phyloP scores from a whole-genome alignment of 1,284 basidiomycete species.

The Sanguinoderma infundibulare region DNA sequence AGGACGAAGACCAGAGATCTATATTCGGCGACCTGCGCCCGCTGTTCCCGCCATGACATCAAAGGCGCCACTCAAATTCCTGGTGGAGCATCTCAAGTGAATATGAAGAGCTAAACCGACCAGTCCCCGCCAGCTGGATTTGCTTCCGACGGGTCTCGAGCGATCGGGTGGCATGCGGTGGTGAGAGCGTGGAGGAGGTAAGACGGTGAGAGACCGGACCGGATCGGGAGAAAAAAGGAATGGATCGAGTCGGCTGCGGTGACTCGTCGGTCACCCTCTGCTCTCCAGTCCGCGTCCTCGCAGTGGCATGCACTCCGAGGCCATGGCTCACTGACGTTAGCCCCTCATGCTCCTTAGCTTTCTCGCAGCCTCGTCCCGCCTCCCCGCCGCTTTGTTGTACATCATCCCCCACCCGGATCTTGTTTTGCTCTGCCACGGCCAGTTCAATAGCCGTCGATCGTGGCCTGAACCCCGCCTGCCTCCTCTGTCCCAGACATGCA shows the following conservation, averaged over 20 bases:
- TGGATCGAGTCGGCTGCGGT: neutral
- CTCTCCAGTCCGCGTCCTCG: neutral
- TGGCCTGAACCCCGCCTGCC: neutral
- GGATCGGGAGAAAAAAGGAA: neutral
- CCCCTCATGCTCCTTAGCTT: conserved; percentile 1
- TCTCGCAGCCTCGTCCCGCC: neutral
- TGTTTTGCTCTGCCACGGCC: neutral
- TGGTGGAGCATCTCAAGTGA: neutral
- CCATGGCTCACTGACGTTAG: conserved; percentile 14
- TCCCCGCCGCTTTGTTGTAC: neutral
- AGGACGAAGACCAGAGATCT: neutral
- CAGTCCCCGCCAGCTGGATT: no score
- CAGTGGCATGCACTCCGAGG: no score
- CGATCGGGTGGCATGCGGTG: neutral
- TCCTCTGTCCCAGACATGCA: conserved; percentile 25
- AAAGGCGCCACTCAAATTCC: neutral
- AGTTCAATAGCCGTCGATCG: neutral
- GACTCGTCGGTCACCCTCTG: neutral
- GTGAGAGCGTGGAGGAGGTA: neutral
- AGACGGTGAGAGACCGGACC: neutral
- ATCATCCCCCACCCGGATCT: neutral
- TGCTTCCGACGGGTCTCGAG: neutral
- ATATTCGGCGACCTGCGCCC: neutral
- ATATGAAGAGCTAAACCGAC: neutral
- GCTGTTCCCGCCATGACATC: neutral